These are phyloP conservation scores for Naegleria gruberi DNA, from an alignment of 208 protist genomes.

Conservation along the genomic window DNA sequence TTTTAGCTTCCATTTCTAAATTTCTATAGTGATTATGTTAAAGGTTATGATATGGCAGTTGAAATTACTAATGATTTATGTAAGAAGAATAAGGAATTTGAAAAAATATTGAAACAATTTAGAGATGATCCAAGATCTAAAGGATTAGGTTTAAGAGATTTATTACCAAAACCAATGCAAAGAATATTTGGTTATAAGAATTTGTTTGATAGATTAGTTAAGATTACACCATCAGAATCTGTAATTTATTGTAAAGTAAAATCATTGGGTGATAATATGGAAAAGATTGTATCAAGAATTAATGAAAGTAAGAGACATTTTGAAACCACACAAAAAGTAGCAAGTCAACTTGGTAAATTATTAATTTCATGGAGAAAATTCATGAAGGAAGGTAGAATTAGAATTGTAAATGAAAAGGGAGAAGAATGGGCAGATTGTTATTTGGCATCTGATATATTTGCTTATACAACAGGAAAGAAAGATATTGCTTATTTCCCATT, in stretches of 20 bases:
- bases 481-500: background rate
- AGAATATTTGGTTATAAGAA: conserved; percentile 21
- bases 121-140: background rate
- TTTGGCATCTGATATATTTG: background rate
- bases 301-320: background rate
- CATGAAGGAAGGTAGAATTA: background rate
- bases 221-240: background rate
- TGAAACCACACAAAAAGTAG: background rate
- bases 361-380: conserved; percentile 4
- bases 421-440: conserved; percentile 11
- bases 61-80: background rate
- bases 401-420: background rate
- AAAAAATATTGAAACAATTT: background rate
- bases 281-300: background rate
- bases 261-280: background rate
- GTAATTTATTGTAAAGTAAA: background rate
- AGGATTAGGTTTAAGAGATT: background rate
- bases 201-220: background rate
- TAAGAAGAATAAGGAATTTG: conserved; percentile 18
- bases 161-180: conserved; percentile 12
- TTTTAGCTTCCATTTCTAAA: conserved; percentile 3
- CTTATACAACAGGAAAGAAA: background rate
- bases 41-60: conserved; percentile 8
- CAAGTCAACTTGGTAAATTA: background rate
- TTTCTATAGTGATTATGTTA: background rate